These are phyloP conservation scores for Pezicula carpinea DNA, from an alignment of 2,329 filamentous ascomycete genomes.

Conservation along the genomic window DNA sequence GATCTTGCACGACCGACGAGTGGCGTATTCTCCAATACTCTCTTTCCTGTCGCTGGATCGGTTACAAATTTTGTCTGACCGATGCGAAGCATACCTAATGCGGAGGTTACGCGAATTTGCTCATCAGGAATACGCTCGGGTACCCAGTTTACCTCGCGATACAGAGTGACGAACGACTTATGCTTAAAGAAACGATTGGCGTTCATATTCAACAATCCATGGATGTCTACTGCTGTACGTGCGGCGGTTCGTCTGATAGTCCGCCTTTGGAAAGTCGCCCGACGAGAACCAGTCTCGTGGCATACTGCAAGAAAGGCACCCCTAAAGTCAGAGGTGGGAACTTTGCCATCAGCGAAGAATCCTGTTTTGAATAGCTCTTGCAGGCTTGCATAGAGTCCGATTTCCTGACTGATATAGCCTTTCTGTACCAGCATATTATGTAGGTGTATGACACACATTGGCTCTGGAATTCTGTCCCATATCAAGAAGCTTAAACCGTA, in stretches of 20 bases:
- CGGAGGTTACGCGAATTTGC: slow-evolving; percentile 23
- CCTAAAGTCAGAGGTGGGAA: slow-evolving; percentile 26
- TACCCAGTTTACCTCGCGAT: slow-evolving; percentile 31
- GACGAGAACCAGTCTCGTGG: background rate
- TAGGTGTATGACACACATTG: slow-evolving; percentile 37
- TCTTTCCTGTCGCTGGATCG: slow-evolving; percentile 27
- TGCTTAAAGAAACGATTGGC: slow-evolving; percentile 29
- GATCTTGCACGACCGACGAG: slow-evolving; percentile 23
- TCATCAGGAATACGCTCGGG: slow-evolving; percentile 32
- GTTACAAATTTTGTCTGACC: slow-evolving; percentile 19
- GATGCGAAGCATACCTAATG: slow-evolving; percentile 26
- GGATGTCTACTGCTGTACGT: slow-evolving; percentile 8
- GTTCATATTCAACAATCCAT: slow-evolving; percentile 14
- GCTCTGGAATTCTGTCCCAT: slow-evolving; percentile 37
- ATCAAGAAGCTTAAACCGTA: slow-evolving; percentile 32
- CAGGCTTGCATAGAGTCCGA: slow-evolving; percentile 30
- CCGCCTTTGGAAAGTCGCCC: slow-evolving; percentile 3
- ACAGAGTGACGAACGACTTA: slow-evolving; percentile 30
- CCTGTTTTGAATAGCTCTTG: slow-evolving; percentile 18
- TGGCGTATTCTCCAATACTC: slow-evolving; percentile 24
- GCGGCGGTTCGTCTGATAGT: background rate
- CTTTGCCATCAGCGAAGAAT: slow-evolving; percentile 29
- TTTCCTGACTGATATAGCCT: slow-evolving; percentile 30
- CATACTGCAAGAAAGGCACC: slow-evolving; percentile 14
- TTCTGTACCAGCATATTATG: slow-evolving; percentile 43